A percentile compares a stretch with the other conserved stretches of the same genome.
phyloP scores from a whole-genome alignment of 805 yeast genomes.

The Peterozyma xylosa region DNA sequence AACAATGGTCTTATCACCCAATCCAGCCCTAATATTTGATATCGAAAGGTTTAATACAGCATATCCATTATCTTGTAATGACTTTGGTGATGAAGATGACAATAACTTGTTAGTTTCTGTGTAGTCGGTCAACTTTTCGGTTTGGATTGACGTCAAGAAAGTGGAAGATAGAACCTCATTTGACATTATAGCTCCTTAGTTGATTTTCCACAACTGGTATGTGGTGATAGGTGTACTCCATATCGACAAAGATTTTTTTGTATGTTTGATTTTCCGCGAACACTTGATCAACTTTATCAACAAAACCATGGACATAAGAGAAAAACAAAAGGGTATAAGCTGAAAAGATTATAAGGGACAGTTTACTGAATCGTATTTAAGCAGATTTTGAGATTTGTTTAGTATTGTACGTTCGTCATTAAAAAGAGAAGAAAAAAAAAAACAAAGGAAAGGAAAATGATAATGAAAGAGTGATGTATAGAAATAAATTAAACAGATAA shows the following conservation, averaged over 20 bases:
- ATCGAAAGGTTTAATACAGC: slow-evolving; percentile 65
- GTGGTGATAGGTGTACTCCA: too few relatives aligned
- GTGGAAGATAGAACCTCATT: slow-evolving; percentile 22
- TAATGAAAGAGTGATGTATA: slow-evolving; percentile 5
- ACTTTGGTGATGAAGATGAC: slow-evolving; percentile 47
- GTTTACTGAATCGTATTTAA: not conserved
- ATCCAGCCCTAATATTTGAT: slow-evolving; percentile 61
- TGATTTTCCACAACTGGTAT: too few relatives aligned
- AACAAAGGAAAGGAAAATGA: slow-evolving; percentile 11
- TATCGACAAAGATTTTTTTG: too few relatives aligned
- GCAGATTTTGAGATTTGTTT: not conserved
- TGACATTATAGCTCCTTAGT: not conserved
- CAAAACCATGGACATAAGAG: too few relatives aligned
- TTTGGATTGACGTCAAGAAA: slow-evolving; percentile 31
- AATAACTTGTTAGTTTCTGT: slow-evolving; percentile 37
- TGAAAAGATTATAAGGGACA: too few relatives aligned
- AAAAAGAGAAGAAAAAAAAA: not conserved
- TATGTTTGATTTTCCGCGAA: too few relatives aligned
- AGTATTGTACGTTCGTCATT: too few relatives aligned
- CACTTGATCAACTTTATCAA: too few relatives aligned
- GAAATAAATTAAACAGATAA: slow-evolving; percentile 4
- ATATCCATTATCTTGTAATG: slow-evolving; percentile 62
- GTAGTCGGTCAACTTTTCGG: slow-evolving; percentile 47
- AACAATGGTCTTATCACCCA: slow-evolving; percentile 66
- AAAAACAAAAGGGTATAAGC: too few relatives aligned